Conservation (phyloP, 441 rosid genomes). For the Eutrema salsugineum region DNA sequence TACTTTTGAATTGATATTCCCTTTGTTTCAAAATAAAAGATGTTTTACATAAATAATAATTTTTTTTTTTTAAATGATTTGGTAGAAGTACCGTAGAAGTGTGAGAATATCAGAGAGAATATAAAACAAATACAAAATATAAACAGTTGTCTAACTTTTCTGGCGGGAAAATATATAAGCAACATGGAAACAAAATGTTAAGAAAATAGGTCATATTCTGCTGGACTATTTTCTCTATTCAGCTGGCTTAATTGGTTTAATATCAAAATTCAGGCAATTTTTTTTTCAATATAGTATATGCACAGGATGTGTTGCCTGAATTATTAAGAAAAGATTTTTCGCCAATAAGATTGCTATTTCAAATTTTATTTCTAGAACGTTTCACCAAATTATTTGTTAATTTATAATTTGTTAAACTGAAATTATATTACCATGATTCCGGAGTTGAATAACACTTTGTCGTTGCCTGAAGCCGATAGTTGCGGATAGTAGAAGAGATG, state of each 20-base stretch:
- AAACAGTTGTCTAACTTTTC: background rate
- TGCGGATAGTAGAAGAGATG: conserved; percentile 53
- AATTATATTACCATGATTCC: conserved; percentile 56
- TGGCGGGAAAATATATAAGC: background rate
- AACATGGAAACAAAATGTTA: no score
- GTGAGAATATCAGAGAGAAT: no score
- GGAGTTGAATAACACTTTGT: conserved; percentile 48
- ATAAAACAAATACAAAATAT: background rate
- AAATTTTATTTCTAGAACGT: background rate
- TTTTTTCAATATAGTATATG: background rate
- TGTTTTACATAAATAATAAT: no score
- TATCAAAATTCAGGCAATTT: background rate
- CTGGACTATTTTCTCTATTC: background rate
- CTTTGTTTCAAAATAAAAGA: no score
- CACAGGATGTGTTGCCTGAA: background rate
- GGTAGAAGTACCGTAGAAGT: no score
- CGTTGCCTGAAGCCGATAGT: conserved; percentile 51
- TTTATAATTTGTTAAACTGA: background rate
- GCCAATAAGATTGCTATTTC: background rate
- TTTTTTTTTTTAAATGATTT: no score
- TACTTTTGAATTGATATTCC: background rate
- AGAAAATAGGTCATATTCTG: no score
- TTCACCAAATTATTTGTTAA: background rate
- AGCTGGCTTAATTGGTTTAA: background rate
- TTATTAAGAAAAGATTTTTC: background rate